Evolutionary conservation across 306 rosid genomes (phyloP).

Genomic region (Macrotyloma uniflorum): DNA sequence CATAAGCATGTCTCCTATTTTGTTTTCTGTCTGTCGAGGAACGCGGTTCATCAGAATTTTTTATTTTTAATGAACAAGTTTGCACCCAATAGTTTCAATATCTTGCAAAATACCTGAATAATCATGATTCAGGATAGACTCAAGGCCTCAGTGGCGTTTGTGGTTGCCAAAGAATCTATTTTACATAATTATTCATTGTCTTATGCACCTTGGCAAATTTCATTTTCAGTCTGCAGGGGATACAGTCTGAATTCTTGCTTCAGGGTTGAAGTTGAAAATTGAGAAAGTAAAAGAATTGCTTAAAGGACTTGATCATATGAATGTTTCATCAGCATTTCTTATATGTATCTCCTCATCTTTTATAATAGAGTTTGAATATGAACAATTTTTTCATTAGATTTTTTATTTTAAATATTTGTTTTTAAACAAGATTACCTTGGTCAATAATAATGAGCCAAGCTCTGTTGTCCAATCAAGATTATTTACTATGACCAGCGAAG

Average conservation of each 20-base stretch:
- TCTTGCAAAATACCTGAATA: background rate
- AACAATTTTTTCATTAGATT: no score
- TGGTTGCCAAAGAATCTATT: slow-evolving; percentile 8
- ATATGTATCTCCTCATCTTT: background rate
- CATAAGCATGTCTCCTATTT: background rate
- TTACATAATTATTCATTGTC: background rate
- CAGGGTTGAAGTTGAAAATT: background rate
- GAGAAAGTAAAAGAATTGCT: background rate
- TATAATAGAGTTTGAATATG: background rate
- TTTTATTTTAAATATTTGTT: background rate
- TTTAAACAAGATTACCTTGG: background rate
- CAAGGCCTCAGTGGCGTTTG: no score
- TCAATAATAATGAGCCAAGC: background rate
- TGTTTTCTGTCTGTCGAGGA: background rate
- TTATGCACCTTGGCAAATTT: background rate
- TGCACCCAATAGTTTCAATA: background rate
- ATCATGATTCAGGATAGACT: background rate
- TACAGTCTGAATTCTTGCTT: background rate
- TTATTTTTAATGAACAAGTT: slow-evolving; percentile 4
- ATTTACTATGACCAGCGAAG: background rate
- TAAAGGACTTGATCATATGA: background rate
- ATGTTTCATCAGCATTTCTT: background rate
- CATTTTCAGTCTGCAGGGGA: background rate
- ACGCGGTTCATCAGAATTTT: slow-evolving; percentile 1
- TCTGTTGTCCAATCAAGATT: slow-evolving; percentile 5